phyloP scores from a whole-genome alignment of 1,284 basidiomycete species.

The Apiotrichum montevideense region DNA sequence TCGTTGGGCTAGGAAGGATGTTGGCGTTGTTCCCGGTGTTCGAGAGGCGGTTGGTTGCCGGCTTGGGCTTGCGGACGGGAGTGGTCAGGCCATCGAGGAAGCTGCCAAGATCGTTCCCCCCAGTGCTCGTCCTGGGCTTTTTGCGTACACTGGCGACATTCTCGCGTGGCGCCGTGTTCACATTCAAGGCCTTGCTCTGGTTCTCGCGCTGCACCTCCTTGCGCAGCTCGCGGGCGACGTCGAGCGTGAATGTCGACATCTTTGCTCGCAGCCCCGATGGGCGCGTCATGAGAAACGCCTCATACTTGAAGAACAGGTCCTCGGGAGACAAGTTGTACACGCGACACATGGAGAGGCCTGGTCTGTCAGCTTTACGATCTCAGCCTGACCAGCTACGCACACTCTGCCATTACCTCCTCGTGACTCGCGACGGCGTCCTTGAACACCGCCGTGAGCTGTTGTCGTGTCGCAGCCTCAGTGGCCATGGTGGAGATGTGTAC shows the following conservation, averaged over 20 bases:
- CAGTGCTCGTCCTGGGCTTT: slow-evolving; percentile 14
- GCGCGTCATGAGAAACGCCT: slow-evolving; percentile 47
- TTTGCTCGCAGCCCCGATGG: slow-evolving; percentile 42
- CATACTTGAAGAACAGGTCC: slow-evolving; percentile 49
- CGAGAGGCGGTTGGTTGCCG: slow-evolving; percentile 14
- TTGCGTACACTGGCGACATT: slow-evolving; percentile 24
- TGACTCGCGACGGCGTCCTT: slow-evolving; percentile 29
- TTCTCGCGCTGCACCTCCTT: slow-evolving; percentile 45
- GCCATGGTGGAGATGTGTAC: slow-evolving; percentile 13
- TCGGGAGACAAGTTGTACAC: slow-evolving; percentile 42
- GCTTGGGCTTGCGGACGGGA: slow-evolving; percentile 24
- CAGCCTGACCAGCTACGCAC: slow-evolving; percentile 16
- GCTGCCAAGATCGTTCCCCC: slow-evolving; percentile 36
- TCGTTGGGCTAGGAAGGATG: slow-evolving; percentile 16
- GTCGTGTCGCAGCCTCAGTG: slow-evolving; percentile 18
- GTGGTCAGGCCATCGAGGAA: slow-evolving; percentile 39
- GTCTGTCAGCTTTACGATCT: neutral
- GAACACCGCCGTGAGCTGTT: slow-evolving; percentile 34
- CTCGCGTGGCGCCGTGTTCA: slow-evolving; percentile 9
- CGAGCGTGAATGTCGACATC: slow-evolving; percentile 36
- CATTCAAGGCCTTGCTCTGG: slow-evolving; percentile 27
- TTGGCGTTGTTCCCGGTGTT: slow-evolving; percentile 24
- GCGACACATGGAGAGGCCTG: slow-evolving; percentile 44
- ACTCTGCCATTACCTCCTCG: slow-evolving; percentile 43
- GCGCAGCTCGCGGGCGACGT: slow-evolving; percentile 43